Evolutionary conservation across 768 basidiomycete species (phyloP).

Genomic region (Crassisporium funariophilum): DNA sequence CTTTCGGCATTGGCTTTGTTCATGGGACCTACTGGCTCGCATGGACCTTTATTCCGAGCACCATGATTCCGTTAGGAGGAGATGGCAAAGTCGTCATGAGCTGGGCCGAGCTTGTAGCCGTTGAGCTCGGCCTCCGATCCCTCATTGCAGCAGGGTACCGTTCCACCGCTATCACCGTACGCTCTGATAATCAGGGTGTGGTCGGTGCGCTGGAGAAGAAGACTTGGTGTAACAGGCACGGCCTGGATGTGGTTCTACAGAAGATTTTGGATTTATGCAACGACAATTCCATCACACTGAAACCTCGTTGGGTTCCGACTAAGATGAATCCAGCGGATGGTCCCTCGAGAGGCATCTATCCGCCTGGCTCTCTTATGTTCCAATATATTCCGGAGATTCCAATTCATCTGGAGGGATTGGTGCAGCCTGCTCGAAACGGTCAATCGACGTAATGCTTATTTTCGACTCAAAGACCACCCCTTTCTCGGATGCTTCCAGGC

Average conservation of each 20-base stretch:
- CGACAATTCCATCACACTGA: constrained; percentile 22
- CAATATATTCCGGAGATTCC: not conserved
- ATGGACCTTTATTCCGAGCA: constrained; percentile 32
- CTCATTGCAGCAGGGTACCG: constrained; percentile 25
- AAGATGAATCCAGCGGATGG: constrained; percentile 36
- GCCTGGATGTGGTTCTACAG: constrained; percentile 28
- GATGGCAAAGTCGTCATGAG: constrained; percentile 33
- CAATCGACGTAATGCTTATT: too few relatives aligned
- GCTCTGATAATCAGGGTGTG: constrained; percentile 45
- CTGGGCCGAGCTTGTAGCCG: constrained; percentile 48
- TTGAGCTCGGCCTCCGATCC: constrained; percentile 41
- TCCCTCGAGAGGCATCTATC: constrained; percentile 30
- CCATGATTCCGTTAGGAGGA: constrained; percentile 26
- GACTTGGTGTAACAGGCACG: constrained; percentile 23
- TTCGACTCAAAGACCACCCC: too few relatives aligned
- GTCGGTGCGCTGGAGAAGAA: constrained; percentile 33
- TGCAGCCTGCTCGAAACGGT: too few relatives aligned
- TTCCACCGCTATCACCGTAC: constrained; percentile 28
- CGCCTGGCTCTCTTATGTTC: constrained; percentile 9
- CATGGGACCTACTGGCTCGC: constrained; percentile 37
- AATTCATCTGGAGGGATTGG: too few relatives aligned
- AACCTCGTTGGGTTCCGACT: constrained; percentile 31
- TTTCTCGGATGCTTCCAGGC: too few relatives aligned
- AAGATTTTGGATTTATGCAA: constrained; percentile 26
- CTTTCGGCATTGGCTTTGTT: constrained; percentile 44